Percentiles rank a stretch among this genome's conserved stretches.
These are phyloP conservation scores for Salix brachista DNA, from an alignment of 345 rosid species.

Conservation along the genomic window DNA sequence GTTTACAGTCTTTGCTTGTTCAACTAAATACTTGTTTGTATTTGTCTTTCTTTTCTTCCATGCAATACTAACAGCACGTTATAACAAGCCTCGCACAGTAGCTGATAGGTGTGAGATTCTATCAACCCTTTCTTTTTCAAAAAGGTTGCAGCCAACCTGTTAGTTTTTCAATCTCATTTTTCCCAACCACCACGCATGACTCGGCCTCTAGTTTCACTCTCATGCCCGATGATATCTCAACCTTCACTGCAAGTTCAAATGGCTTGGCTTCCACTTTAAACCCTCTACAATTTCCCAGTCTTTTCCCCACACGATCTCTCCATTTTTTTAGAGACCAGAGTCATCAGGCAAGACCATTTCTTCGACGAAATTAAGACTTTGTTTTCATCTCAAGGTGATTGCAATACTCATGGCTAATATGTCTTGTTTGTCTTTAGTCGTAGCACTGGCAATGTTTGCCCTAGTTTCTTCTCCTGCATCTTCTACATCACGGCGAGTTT, in stretches of 20 bases:
- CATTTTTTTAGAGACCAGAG: no score
- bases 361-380: no score
- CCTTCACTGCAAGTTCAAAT: conserved; percentile 16
- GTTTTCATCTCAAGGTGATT: not conserved
- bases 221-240: conserved; percentile 23
- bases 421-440: conserved; percentile 14
- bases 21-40: not conserved
- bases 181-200: conserved; percentile 28
- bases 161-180: conserved; percentile 14
- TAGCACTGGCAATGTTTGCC: not conserved
- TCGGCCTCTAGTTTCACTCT: conserved; percentile 1
- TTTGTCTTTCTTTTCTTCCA: no score
- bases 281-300: conserved; percentile 5
- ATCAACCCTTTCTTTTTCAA: not conserved
- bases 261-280: conserved; percentile 14
- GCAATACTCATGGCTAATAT: not conserved
- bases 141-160: not conserved
- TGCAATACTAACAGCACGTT: no score
- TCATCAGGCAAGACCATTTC: conserved; percentile 3
- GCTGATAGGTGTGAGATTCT: not conserved
- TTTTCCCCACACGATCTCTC: no score
- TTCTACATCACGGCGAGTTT: conserved; percentile 30
- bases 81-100: not conserved
- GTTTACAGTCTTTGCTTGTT: no score
- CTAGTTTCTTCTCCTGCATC: not conserved